phyloP scores from a whole-genome alignment of 768 basidiomycete species.

The Astraeus odoratus region DNA sequence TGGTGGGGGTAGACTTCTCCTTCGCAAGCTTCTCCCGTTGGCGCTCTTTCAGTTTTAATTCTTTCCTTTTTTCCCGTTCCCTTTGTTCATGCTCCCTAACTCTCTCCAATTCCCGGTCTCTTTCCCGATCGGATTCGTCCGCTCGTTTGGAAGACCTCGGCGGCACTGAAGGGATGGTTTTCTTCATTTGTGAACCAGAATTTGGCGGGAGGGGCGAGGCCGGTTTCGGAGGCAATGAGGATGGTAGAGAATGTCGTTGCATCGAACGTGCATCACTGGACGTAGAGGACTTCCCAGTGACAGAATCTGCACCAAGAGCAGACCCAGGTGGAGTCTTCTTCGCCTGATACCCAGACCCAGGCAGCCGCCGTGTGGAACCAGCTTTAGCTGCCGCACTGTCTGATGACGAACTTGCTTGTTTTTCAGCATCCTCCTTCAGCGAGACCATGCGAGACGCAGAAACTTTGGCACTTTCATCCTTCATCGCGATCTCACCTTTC shows the following conservation, averaged over 20 bases:
- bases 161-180: constrained; percentile 19
- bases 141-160: constrained; percentile 15
- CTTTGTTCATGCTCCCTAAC: constrained; percentile 19
- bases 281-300: constrained; percentile 16
- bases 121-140: constrained; percentile 24
- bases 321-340: constrained; percentile 27
- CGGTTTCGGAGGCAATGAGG: constrained; percentile 30
- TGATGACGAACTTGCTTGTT: constrained; percentile 10
- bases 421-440: constrained; percentile 23
- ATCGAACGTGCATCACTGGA: constrained; percentile 23
- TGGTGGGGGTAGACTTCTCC: constrained; percentile 14
- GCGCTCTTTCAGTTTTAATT: constrained; percentile 15
- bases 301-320: constrained; percentile 8
- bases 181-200: constrained; percentile 21
- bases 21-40: constrained; percentile 14
- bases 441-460: constrained; percentile 26
- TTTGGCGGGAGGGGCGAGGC: constrained; percentile 22
- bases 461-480: constrained; percentile 28
- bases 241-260: constrained; percentile 20
- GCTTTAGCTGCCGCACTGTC: constrained; percentile 13
- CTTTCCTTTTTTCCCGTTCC: constrained; percentile 19
- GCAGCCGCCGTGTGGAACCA: constrained; percentile 28
- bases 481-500: constrained; percentile 35
- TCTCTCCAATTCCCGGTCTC: constrained; percentile 15
- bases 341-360: constrained; percentile 44